Base-by-base conservation (phyloP, 768 basidiomycete genomes). In the Antrodiella citrinella region DNA sequence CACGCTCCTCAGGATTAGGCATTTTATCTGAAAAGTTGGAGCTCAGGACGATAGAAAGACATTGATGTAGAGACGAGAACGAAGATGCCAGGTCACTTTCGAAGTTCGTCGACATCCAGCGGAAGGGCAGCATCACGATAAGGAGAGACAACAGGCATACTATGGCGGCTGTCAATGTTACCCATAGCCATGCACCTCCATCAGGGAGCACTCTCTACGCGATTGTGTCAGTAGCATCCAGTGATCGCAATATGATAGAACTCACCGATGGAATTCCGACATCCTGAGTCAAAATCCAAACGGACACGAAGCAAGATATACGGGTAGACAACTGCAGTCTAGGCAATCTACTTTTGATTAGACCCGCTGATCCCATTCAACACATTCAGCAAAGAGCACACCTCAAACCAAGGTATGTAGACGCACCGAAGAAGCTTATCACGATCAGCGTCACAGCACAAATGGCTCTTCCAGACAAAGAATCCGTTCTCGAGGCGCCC, bases 251-350 rank as follows among this genome's bases (percentile, higher is more conserved):
- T 19, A 25, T 21, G 20, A 35, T 19, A 24, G n/a, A 10, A 59
- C 67, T 45, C 56, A 74, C 72, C 15, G 62, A 59, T 3, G 55
- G 50, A 5, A 56, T 40, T 15, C 69, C 71, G 25, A 65, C 56
- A 45, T 73, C 57, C 9, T 55, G 59, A 3, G 75, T 75, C 19
- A 77, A 58, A 18, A 73, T 54, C 71, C 72, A 77, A 21, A 75
- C 66, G 1, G 72, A 69, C n/a, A 73, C 60, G 50, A 77, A 75
- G 51, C 71, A 72, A 9, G 70, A 68, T 44, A 76, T 74, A 18
- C 74, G 73, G 42, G 66, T 67, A 3, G 74, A 66, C 10, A 72
- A 52, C 23, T 69, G 69, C 18, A 77, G 59, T 15, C 74, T 67
- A 38, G 72, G 74, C 5, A 76, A 59, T 15, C 69, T 65, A 50